Percentiles rank a stretch among this genome's conserved stretches.
Evolutionary conservation across 306 rosid genomes (phyloP).

Genomic region (Inga oerstediana): DNA sequence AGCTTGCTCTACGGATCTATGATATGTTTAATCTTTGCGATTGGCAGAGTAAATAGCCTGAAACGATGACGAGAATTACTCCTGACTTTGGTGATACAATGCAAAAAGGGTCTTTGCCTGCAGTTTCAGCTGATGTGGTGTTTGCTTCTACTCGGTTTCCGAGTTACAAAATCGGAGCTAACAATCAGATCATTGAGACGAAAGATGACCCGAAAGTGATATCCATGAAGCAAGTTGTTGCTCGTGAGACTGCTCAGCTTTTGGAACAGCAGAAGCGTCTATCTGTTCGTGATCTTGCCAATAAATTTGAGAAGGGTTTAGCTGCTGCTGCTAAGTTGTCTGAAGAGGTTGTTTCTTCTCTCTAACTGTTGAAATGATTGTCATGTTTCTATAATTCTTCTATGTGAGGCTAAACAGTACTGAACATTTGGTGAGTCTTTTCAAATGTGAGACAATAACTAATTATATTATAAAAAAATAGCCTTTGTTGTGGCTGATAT

Average conservation of each 20-base stretch:
- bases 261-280: slow-evolving; percentile 93
- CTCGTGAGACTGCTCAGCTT: slow-evolving; percentile 86
- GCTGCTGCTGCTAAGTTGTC: slow-evolving; percentile 98
- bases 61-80: slow-evolving; percentile 74
- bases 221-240: slow-evolving; percentile 91
- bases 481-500: slow-evolving; percentile 23
- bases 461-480: background rate
- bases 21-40: slow-evolving; percentile 26
- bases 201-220: slow-evolving; percentile 68
- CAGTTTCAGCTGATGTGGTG: slow-evolving; percentile 77
- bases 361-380: background rate
- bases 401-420: background rate
- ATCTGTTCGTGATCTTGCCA: slow-evolving; percentile 87
- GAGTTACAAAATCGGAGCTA: slow-evolving; percentile 73
- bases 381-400: background rate
- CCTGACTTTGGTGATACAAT: slow-evolving; percentile 76
- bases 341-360: slow-evolving; percentile 65
- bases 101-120: slow-evolving; percentile 64
- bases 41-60: slow-evolving; percentile 43
- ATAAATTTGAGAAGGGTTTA: slow-evolving; percentile 90
- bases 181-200: slow-evolving; percentile 76
- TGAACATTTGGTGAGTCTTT: background rate
- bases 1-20: background rate
- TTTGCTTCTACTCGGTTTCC: slow-evolving; percentile 87
- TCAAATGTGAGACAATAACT: slow-evolving; percentile 4